Evolutionary conservation across 805 yeast species (phyloP).

Genomic region (Starmerella floricola): DNA sequence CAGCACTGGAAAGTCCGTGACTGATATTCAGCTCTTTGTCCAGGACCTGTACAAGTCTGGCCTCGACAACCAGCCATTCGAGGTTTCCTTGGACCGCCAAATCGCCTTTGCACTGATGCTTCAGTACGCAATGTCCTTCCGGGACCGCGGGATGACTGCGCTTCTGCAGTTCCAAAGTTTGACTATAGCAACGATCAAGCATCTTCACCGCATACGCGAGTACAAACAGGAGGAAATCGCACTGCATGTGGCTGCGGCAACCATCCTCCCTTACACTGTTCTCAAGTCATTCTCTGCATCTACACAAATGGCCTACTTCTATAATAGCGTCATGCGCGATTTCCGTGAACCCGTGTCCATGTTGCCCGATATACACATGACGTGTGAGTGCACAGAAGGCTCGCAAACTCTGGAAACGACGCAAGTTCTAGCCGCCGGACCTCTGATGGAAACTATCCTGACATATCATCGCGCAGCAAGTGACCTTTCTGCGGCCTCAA

Average conservation of each 20-base stretch:
- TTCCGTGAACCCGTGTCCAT: neutral
- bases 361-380: neutral
- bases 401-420: neutral
- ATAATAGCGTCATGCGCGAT: constrained; percentile 1
- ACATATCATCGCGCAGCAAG: constrained; percentile 2
- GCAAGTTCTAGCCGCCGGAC: constrained; percentile 5
- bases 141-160: constrained; percentile 15
- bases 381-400: constrained; percentile 1
- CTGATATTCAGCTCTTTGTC: constrained; percentile 12
- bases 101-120: constrained; percentile 17
- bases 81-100: constrained; percentile 11
- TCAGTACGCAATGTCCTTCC: constrained; percentile 16
- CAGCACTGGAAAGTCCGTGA: constrained; percentile 8
- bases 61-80: neutral
- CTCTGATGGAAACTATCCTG: constrained; percentile 10
- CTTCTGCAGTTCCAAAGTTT: constrained; percentile 18
- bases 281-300: constrained; percentile 6
- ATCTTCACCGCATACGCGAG: constrained; percentile 2
- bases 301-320: constrained; percentile 7
- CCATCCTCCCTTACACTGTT: constrained; percentile 16
- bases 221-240: constrained; percentile 5
- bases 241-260: constrained; percentile 4
- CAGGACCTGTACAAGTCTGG: constrained; percentile 4
- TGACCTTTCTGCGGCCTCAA: constrained; percentile 1
- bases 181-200: constrained; percentile 6